phyloP scores from a whole-genome alignment of 371 early-diverging fungal genomes.

The Haplosporangium sp. region DNA sequence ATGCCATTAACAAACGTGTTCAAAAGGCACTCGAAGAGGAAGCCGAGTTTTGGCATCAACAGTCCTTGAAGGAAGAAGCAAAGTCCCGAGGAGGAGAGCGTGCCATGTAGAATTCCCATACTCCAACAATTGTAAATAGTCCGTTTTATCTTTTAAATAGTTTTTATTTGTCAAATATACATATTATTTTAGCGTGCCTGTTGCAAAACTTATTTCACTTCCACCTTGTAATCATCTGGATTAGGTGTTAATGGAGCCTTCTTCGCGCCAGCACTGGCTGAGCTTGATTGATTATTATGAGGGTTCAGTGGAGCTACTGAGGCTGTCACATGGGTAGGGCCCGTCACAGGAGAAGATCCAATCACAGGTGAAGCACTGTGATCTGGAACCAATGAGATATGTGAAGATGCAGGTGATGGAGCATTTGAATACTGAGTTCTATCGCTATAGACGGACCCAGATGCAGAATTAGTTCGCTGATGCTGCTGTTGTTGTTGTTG shows the following conservation, averaged over 20 bases:
- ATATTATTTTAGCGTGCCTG: background rate
- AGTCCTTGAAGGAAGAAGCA: conserved; percentile 47
- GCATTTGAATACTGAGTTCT: conserved; percentile 16
- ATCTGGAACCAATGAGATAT: conserved; percentile 40
- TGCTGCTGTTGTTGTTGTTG: conserved; percentile 20
- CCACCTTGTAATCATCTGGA: conserved; percentile 54
- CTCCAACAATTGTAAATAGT: background rate
- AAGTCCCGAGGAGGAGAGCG: conserved; percentile 40
- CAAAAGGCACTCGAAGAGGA: conserved; percentile 43
- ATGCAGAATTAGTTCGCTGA: conserved; percentile 20
- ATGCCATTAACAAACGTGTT: conserved; percentile 30
- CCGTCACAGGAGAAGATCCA: background rate
- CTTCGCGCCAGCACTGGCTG: background rate
- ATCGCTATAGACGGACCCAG: conserved; percentile 33
- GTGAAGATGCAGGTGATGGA: conserved; percentile 41
- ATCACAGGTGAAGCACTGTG: conserved; percentile 12
- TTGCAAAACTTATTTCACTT: conserved; percentile 29
- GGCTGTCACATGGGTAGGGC: conserved; percentile 24
- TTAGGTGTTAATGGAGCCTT: conserved; percentile 9
- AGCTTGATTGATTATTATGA: conserved; percentile 9
- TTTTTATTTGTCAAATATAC: background rate
- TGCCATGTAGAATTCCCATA: conserved; percentile 25
- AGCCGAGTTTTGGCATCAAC: conserved; percentile 51
- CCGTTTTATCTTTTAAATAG: too few relatives aligned
- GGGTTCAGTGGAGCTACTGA: conserved; percentile 23